phyloP scores from a whole-genome alignment of 2,329 filamentous ascomycete genomes.

The Ceratocystis harringtonii region DNA sequence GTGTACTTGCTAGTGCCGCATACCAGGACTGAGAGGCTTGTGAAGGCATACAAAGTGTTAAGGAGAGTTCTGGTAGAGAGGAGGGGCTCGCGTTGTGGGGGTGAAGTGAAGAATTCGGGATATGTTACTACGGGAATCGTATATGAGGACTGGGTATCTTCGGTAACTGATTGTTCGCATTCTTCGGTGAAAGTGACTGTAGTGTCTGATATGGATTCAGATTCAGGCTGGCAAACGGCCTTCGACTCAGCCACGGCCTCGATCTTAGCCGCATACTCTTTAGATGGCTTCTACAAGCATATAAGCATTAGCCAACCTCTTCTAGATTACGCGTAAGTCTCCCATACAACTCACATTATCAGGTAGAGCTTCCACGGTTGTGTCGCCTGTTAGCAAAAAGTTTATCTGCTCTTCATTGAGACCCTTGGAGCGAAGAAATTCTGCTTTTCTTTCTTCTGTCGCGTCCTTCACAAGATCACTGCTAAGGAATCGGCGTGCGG shows the following conservation, averaged over 20 bases:
- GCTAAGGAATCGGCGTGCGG: conserved; percentile 61
- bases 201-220: neutral
- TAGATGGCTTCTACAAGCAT: neutral
- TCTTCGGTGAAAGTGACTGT: neutral
- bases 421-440: conserved; percentile 66
- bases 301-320: neutral
- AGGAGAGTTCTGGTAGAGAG: conserved; percentile 45
- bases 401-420: conserved; percentile 53
- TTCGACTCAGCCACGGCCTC: neutral
- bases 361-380: neutral
- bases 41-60: conserved; percentile 43
- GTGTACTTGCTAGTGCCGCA: conserved; percentile 59
- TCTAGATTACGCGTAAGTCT: neutral
- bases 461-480: conserved; percentile 58
- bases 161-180: neutral
- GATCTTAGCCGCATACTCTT: neutral
- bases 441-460: conserved; percentile 54
- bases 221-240: neutral
- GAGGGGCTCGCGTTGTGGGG: conserved; percentile 42
- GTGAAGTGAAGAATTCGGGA: conserved; percentile 49
- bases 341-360: neutral
- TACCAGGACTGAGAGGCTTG: conserved; percentile 43
- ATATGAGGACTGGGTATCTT: conserved; percentile 21
- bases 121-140: conserved; percentile 52
- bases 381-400: conserved; percentile 35